These are phyloP conservation scores for Chrysoporthe austroafricana DNA, from an alignment of 2,329 filamentous ascomycete species.

Conservation along the genomic window DNA sequence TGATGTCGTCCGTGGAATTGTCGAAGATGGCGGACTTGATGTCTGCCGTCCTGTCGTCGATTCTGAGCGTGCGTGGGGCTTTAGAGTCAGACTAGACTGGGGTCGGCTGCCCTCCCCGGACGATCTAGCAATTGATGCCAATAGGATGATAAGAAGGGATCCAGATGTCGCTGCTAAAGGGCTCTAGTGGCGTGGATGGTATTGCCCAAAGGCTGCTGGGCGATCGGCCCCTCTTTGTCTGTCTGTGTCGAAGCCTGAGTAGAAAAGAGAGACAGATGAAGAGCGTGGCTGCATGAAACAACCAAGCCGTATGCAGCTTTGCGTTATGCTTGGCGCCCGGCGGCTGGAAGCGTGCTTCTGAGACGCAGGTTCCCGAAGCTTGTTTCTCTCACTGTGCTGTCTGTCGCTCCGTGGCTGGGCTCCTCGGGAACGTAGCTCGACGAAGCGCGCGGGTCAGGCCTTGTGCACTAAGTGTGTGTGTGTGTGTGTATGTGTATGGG, in stretches of 20 bases:
- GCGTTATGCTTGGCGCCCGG: conserved; percentile 2
- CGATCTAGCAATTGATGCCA: conserved; percentile 7
- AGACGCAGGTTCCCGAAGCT: background rate
- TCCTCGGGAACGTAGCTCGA: background rate
- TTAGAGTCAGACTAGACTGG: conserved; percentile 12
- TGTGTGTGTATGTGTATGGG: too few species aligned
- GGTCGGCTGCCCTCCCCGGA: conserved; percentile 10
- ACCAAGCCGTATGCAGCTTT: conserved; percentile 21
- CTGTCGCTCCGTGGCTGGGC: background rate
- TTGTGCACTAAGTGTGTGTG: background rate
- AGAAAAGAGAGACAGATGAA: conserved; percentile 19
- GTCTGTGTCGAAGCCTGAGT: conserved; percentile 12
- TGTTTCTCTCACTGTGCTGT: background rate
- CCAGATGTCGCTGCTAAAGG: background rate
- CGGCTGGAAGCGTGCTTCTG: background rate
- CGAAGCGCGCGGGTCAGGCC: background rate
- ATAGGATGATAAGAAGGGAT: conserved; percentile 3
- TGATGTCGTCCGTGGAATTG: background rate
- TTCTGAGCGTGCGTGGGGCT: background rate
- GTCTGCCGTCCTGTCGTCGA: conserved; percentile 1
- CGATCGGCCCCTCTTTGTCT: conserved; percentile 12
- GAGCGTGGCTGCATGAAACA: conserved; percentile 27
- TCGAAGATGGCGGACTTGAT: background rate
- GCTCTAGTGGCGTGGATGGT: background rate
- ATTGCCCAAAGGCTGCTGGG: conserved; percentile 11